phyloP scores from a whole-genome alignment of 257 asterid genomes.

The Plectranthus barbatus region DNA sequence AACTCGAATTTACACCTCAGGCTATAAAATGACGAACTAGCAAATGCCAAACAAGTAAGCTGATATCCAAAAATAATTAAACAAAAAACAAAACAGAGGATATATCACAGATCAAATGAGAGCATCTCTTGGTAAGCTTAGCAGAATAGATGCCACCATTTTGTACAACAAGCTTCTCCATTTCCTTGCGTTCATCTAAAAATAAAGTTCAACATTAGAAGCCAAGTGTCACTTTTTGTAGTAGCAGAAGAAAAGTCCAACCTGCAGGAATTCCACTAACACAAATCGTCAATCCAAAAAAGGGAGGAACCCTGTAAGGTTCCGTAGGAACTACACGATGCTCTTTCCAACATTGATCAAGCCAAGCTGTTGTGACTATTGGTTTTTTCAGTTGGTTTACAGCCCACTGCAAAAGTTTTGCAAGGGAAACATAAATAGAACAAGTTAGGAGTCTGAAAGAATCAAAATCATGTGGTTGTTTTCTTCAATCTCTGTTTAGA shows the following conservation, averaged over 20 bases:
- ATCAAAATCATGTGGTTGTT: background rate
- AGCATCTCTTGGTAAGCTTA: constrained; percentile 78
- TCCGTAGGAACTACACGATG: constrained; percentile 95
- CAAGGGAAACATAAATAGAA: too few relatives aligned
- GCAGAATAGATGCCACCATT: constrained; percentile 93
- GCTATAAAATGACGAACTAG: background rate
- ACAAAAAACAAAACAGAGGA: constrained; percentile 47
- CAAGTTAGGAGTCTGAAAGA: too few relatives aligned
- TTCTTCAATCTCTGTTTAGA: background rate
- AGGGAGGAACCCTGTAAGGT: constrained; percentile 74
- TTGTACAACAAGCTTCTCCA: constrained; percentile 66
- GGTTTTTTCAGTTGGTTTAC: constrained; percentile 65
- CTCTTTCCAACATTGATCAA: constrained; percentile 96
- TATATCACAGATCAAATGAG: constrained; percentile 88
- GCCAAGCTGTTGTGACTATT: constrained; percentile 71
- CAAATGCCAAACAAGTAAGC: constrained; percentile 3
- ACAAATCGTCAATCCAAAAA: constrained; percentile 74
- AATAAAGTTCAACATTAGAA: constrained; percentile 5
- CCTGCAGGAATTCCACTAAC: constrained; percentile 86
- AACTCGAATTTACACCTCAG: background rate
- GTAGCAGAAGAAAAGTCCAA: constrained; percentile 20
- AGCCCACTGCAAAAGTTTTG: constrained; percentile 67
- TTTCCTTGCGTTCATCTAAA: constrained; percentile 70
- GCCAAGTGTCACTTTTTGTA: constrained; percentile 4
- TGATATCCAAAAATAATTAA: background rate